Evolutionary conservation across 352 stramenopile species (phyloP).

Genomic region (Pythium dissotocum): DNA sequence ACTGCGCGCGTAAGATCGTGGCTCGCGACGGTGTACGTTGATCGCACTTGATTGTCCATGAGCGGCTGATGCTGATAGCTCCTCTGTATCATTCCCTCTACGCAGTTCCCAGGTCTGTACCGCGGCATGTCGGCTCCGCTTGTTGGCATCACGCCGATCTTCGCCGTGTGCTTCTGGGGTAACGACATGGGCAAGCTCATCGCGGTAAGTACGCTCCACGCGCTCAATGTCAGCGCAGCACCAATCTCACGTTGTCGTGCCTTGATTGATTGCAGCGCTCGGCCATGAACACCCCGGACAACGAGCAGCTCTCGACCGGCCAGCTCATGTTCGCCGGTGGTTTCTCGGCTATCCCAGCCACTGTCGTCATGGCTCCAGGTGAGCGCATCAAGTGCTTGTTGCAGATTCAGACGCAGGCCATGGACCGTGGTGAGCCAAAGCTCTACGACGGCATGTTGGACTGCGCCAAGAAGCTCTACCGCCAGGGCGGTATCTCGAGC

Average conservation of each 20-base stretch:
- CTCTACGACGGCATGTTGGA: slow-evolving; percentile 95
- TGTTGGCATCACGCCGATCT: slow-evolving; percentile 95
- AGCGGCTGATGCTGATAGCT: slow-evolving; percentile 14
- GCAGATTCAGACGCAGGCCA: slow-evolving; percentile 90
- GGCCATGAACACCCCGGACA: slow-evolving; percentile 51
- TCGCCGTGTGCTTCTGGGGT: slow-evolving; percentile 97
- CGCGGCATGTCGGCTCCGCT: slow-evolving; percentile 95
- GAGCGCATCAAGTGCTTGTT: slow-evolving; percentile 97
- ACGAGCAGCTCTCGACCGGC: slow-evolving; percentile 66
- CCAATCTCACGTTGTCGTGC: neutral
- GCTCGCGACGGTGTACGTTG: slow-evolving; percentile 88
- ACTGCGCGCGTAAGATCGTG: slow-evolving; percentile 93
- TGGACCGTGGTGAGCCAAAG: slow-evolving; percentile 73
- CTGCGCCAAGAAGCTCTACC: slow-evolving; percentile 93
- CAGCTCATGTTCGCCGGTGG: slow-evolving; percentile 91
- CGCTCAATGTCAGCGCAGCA: neutral
- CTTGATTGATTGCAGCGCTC: slow-evolving; percentile 46
- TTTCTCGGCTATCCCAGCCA: slow-evolving; percentile 89
- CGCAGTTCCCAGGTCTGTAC: slow-evolving; percentile 86
- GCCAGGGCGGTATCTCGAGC: slow-evolving; percentile 89
- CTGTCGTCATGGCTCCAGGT: slow-evolving; percentile 93
- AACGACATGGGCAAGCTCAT: slow-evolving; percentile 96
- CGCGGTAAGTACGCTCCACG: slow-evolving; percentile 49
- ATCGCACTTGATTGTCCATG: neutral
- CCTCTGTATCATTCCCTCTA: neutral